These are phyloP conservation scores for Arabis hirsuta DNA, from an alignment of 345 rosid species.

Conservation along the genomic window DNA sequence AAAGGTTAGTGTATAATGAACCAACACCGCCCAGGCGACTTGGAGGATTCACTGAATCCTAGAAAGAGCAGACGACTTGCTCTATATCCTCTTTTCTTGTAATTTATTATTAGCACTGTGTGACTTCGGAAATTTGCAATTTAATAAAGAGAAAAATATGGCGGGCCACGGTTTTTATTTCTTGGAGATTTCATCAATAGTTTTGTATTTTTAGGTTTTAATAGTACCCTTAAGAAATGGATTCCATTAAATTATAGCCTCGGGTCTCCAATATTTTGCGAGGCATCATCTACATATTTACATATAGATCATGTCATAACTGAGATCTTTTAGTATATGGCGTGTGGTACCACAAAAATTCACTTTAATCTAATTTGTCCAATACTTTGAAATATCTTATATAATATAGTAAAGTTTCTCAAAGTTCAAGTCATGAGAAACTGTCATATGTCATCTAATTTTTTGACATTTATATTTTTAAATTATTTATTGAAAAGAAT, in stretches of 20 bases:
- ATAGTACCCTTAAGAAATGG: neutral
- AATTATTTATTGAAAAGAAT: too few species aligned
- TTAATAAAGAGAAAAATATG: neutral
- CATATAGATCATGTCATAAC: neutral
- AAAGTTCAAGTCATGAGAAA: too few species aligned
- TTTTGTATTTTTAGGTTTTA: neutral
- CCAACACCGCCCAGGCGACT: slow-evolving; percentile 41
- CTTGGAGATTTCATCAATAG: slow-evolving; percentile 2
- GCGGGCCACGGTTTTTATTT: slow-evolving; percentile 3
- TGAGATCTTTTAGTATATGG: neutral
- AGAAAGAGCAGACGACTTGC: slow-evolving; percentile 30
- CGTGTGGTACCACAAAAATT: too few species aligned
- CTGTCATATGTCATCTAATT: too few species aligned
- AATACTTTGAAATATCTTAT: too few species aligned
- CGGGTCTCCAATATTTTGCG: neutral
- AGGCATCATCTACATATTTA: slow-evolving; percentile 10
- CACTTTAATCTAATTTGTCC: too few species aligned
- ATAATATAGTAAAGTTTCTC: too few species aligned
- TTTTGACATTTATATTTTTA: too few species aligned
- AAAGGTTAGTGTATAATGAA: slow-evolving; percentile 19
- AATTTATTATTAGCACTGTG: neutral
- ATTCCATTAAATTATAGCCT: neutral
- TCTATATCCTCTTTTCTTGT: neutral
- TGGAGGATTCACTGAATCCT: slow-evolving; percentile 42
- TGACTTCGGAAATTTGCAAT: neutral